Evolutionary conservation across 2,329 filamentous ascomycete species (phyloP).

Genomic region (Penicillium thymicola): DNA sequence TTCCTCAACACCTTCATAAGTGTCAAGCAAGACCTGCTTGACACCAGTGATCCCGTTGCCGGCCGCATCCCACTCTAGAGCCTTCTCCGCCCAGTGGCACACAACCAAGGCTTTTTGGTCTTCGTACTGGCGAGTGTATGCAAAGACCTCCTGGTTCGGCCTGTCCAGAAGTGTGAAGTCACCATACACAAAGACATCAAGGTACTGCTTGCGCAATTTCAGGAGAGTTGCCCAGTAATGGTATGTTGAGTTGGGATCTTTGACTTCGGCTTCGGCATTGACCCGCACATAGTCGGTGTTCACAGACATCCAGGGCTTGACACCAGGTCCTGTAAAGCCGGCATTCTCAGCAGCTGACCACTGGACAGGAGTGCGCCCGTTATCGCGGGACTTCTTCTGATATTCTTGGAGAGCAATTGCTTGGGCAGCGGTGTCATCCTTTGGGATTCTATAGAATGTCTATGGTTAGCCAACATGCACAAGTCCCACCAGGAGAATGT

Average conservation of each 20-base stretch:
- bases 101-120: conserved; percentile 35
- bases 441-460: conserved; percentile 27
- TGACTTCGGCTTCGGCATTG: conserved; percentile 55
- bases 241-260: conserved; percentile 51
- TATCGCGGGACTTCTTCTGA: conserved; percentile 55
- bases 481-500: background rate
- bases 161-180: conserved; percentile 56
- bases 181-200: conserved; percentile 66
- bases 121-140: conserved; percentile 49
- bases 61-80: conserved; percentile 32
- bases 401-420: conserved; percentile 33
- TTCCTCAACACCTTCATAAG: conserved; percentile 24
- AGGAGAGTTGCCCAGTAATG: conserved; percentile 61
- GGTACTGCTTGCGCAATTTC: conserved; percentile 57
- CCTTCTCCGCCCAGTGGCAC: conserved; percentile 36
- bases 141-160: conserved; percentile 54
- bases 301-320: conserved; percentile 67
- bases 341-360: conserved; percentile 61
- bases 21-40: conserved; percentile 33
- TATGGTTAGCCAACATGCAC: background rate
- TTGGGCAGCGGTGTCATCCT: conserved; percentile 30
- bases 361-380: conserved; percentile 69
- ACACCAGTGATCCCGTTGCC: conserved; percentile 26
- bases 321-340: conserved; percentile 59
- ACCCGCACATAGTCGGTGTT: conserved; percentile 61